A percentile compares a stretch with the other conserved stretches of the same genome.
Conservation (phyloP, 1,139 yeast genomes). For the Hemisphaericaspora lyxosophila region DNA sequence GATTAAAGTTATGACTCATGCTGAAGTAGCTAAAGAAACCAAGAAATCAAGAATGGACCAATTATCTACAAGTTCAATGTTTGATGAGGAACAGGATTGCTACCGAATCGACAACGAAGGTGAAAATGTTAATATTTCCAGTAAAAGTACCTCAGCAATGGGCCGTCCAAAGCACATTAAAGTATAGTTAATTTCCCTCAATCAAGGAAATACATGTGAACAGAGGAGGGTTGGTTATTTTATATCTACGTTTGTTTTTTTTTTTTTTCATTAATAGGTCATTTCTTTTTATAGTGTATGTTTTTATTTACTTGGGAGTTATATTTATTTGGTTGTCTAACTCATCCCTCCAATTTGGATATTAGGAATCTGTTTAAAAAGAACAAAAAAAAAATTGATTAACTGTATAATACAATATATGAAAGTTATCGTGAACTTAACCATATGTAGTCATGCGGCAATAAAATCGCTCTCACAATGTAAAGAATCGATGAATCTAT, state of each 20-base stretch:
- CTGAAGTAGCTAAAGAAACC: conserved; percentile 43
- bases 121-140: background rate
- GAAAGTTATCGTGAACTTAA: background rate
- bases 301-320: background rate
- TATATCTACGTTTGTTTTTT: background rate
- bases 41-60: conserved; percentile 25
- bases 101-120: background rate
- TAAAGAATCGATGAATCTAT: too few species aligned
- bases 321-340: background rate
- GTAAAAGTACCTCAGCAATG: conserved; percentile 6
- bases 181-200: background rate
- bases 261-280: background rate
- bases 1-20: conserved; percentile 68
- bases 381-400: background rate
- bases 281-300: background rate
- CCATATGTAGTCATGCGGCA: too few species aligned
- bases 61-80: conserved; percentile 3
- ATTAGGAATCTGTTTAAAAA: background rate
- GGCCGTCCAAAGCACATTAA: conserved; percentile 6
- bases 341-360: background rate
- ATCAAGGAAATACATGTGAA: background rate
- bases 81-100: conserved; percentile 1
- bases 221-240: background rate
- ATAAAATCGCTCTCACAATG: too few species aligned
- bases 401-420: background rate